These are phyloP conservation scores for Teunomyces aglyptinius DNA, from an alignment of 805 yeast species.

Conservation along the genomic window DNA sequence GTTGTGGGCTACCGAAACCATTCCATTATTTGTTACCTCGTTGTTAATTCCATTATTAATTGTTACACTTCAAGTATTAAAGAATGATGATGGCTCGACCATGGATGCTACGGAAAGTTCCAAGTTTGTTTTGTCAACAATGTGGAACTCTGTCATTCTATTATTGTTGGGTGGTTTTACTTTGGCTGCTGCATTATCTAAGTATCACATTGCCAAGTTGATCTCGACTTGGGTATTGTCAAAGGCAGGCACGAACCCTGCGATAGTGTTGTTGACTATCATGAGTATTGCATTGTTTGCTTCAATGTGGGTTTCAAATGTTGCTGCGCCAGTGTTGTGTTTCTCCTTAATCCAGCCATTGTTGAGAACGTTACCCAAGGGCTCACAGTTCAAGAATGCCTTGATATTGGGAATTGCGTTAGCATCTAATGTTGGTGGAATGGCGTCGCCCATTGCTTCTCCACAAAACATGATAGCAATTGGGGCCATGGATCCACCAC, in stretches of 20 bases:
- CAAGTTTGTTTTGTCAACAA: conserved; percentile 43
- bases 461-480: conserved; percentile 57
- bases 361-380: conserved; percentile 43
- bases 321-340: conserved; percentile 55
- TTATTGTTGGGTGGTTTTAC: conserved; percentile 54
- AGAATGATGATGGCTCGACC: conserved; percentile 48
- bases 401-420: conserved; percentile 48
- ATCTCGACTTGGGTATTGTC: conserved; percentile 48
- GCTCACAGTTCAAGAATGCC: conserved; percentile 39
- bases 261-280: conserved; percentile 45
- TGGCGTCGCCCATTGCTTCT: conserved; percentile 55
- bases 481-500: conserved; percentile 51
- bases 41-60: conserved; percentile 77
- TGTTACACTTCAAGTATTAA: conserved; percentile 68
- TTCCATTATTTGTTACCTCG: conserved; percentile 90
- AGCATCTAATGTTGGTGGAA: conserved; percentile 53
- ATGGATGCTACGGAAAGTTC: conserved; percentile 46
- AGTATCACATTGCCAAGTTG: conserved; percentile 51
- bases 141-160: conserved; percentile 56
- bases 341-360: conserved; percentile 51
- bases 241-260: conserved; percentile 51
- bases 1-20: conserved; percentile 94
- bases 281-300: conserved; percentile 52
- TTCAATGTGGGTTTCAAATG: conserved; percentile 59
- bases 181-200: conserved; percentile 54